Base-by-base conservation (phyloP, 306 rosid genomes). In the Mimosa bimucronata region DNA sequence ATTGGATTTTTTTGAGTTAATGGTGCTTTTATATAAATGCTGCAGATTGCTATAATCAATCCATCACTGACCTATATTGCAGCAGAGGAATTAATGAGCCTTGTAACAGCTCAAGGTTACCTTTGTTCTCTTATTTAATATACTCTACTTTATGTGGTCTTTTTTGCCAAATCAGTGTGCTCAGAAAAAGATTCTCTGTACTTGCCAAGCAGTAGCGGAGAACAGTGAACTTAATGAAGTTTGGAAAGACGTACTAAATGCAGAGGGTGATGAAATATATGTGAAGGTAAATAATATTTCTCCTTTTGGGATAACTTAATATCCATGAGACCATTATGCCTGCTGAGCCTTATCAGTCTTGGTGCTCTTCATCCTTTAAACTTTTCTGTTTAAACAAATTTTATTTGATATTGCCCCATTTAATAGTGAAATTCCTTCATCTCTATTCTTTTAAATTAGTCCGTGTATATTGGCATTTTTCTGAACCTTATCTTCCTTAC, bases 211-310 rank as follows among this genome's bases (percentile, higher is more conserved):
- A 95, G 99, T 95, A 84, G 96, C 93, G 0, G 93, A 93, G 89
- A 84, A 87, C 85, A 83, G 92, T 68, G 99, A 93, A 82, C 88
- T 95, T 71, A 93, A 88, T 82, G 93, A 89, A 83, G 98, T 95
- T 78, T 95, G 99, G 99, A 95, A 91, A 85, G 99, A 95, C 79
- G 73, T 95, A 77, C 88, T 95, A 74, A 44, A 95, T 80, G 97
- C 97, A 15, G 98, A 95, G 16, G 99, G 99, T 23, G 99, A 95
- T 83, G 99, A 95, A 85, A 95, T 95, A 83, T 95, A 95, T 82
- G 83, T 95, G 61, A 95, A 95, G 98, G 98, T 95, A 90, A 90
- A 78, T 57, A 30, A 30, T 26, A 69, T 68, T 25, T n/a, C 46
- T 75, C 82, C 66, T 75, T 31, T 31, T 77, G 55, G 74, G 58